Conservation (phyloP, 1,284 basidiomycete genomes). For the Ganoderma multipileum region DNA sequence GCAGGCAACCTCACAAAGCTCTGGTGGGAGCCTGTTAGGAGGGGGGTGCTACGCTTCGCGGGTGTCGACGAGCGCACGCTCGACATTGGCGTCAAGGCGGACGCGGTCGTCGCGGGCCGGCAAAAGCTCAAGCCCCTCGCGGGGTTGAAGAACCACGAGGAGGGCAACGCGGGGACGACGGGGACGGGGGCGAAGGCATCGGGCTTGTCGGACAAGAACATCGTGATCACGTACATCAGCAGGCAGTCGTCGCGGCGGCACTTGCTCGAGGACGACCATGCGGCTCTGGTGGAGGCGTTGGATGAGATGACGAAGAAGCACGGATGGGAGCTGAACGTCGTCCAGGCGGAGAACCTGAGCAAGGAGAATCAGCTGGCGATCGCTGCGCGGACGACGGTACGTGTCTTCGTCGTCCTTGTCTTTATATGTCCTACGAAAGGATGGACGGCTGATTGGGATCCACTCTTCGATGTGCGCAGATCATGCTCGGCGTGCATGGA, state of each 20-base stretch:
- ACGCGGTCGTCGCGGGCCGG: slow-evolving; percentile 23
- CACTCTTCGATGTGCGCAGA: slow-evolving; percentile 45
- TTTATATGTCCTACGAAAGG: background rate
- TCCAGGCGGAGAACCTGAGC: slow-evolving; percentile 69
- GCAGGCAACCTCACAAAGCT: slow-evolving; percentile 45
- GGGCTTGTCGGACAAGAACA: slow-evolving; percentile 36
- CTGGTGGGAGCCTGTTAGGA: slow-evolving; percentile 77
- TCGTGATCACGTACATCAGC: slow-evolving; percentile 80
- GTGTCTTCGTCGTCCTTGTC: background rate
- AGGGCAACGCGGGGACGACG: slow-evolving; percentile 4
- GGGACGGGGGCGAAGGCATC: slow-evolving; percentile 16
- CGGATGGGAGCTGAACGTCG: slow-evolving; percentile 68
- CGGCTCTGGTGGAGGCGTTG: slow-evolving; percentile 61
- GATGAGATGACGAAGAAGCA: slow-evolving; percentile 58
- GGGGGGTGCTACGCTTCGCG: slow-evolving; percentile 68
- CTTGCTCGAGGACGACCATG: slow-evolving; percentile 67
- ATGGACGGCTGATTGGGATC: background rate
- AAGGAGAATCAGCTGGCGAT: slow-evolving; percentile 77
- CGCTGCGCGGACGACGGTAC: slow-evolving; percentile 67
- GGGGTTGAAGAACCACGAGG: background rate
- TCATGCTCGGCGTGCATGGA: slow-evolving; percentile 82
- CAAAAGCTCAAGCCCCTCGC: slow-evolving; percentile 15
- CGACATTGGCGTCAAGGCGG: slow-evolving; percentile 38
- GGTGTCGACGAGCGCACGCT: slow-evolving; percentile 47
- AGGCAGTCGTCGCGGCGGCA: slow-evolving; percentile 66